phyloP scores from a whole-genome alignment of 2,329 filamentous ascomycete species.

The Fonsecaea pedrosoi region DNA sequence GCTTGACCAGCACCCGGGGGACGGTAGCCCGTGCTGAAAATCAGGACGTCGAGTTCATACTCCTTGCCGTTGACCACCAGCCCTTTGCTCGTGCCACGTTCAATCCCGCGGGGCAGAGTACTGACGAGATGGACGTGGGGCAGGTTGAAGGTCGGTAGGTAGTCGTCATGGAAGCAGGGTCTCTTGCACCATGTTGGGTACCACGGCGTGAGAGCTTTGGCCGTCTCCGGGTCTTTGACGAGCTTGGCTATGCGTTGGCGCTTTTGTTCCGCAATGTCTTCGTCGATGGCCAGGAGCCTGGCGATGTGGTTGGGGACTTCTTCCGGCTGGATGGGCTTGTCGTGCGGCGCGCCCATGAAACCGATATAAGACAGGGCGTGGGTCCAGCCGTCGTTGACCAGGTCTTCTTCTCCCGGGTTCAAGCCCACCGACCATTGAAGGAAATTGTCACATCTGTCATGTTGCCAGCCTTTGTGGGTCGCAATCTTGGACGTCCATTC shows the following conservation, averaged over 20 bases:
- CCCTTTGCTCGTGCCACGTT: slow-evolving; percentile 53
- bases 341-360: neutral
- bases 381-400: slow-evolving; percentile 44
- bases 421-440: slow-evolving; percentile 28
- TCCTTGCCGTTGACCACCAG: slow-evolving; percentile 57
- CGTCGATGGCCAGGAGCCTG: neutral
- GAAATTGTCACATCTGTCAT: slow-evolving; percentile 42
- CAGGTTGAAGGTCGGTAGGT: slow-evolving; percentile 63
- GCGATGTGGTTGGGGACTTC: neutral
- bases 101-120: slow-evolving; percentile 61
- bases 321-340: neutral
- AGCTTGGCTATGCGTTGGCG: neutral
- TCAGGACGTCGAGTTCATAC: slow-evolving; percentile 56
- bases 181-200: slow-evolving; percentile 70
- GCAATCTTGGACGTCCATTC: neutral
- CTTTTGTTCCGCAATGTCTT: neutral
- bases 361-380: neutral
- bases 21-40: slow-evolving; percentile 53
- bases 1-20: neutral
- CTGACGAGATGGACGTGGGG: slow-evolving; percentile 66
- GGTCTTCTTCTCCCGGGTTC: slow-evolving; percentile 31
- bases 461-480: slow-evolving; percentile 41
- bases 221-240: slow-evolving; percentile 58
- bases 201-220: slow-evolving; percentile 63
- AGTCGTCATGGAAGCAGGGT: slow-evolving; percentile 55